Percentiles rank a stretch among this genome's conserved stretches.
Evolutionary conservation across 2,329 filamentous ascomycete species (phyloP).

Genomic region (Claviceps digitariae): DNA sequence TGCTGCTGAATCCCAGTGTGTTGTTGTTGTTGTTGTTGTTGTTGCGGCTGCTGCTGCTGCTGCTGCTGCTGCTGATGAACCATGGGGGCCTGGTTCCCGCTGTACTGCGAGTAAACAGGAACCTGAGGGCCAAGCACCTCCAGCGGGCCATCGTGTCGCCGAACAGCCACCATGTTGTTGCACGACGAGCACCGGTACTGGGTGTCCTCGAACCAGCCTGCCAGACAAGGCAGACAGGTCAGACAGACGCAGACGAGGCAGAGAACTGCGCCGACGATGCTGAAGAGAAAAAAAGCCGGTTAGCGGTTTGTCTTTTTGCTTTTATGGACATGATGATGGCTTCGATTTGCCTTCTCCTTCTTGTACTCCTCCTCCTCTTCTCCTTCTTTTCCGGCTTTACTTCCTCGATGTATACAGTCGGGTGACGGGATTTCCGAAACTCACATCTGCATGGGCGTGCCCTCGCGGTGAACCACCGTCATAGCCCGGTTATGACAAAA

Average conservation of each 20-base stretch:
- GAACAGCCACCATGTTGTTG: constrained; percentile 15
- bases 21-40: not conserved
- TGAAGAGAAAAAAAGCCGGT: not conserved
- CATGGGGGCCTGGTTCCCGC: constrained; percentile 4
- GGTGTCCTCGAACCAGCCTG: constrained; percentile 19
- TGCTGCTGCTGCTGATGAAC: not conserved
- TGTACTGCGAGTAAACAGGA: constrained; percentile 8
- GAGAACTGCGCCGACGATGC: constrained; percentile 16
- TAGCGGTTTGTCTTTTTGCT: too few species aligned
- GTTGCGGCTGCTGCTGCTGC: not conserved
- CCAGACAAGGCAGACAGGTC: constrained; percentile 18
- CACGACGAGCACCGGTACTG: constrained; percentile 18
- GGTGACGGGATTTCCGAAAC: not conserved
- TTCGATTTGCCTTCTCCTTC: not conserved
- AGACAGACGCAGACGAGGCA: constrained; percentile 20
- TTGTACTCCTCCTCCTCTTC: too few species aligned
- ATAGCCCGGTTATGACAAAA: constrained; percentile 15
- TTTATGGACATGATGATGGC: too few species aligned
- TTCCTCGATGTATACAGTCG: not conserved
- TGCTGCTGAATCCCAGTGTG: not conserved
- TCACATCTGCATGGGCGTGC: constrained; percentile 16
- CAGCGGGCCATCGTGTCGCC: constrained; percentile 10
- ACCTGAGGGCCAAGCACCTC: constrained; percentile 11
- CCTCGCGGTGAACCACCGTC: constrained; percentile 12
- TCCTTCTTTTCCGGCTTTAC: not conserved